Evolutionary conservation across 2,329 filamentous ascomycete genomes (phyloP), one percentile per base, ranked within the genome.

Genomic region (Trichoderma aggressivum): DNA sequence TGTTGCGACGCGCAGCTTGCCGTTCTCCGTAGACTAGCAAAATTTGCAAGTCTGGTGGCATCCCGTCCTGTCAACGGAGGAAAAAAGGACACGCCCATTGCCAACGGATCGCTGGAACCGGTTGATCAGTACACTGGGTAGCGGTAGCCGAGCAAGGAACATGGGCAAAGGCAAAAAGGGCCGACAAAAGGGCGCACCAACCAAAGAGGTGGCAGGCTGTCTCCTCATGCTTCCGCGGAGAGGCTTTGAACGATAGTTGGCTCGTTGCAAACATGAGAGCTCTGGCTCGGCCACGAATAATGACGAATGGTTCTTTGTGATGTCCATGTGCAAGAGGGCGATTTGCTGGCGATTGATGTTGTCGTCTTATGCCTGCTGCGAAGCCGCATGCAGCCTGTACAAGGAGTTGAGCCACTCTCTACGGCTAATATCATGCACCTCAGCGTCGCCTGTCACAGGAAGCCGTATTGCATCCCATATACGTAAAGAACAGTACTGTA

Each of bases 101-200:
- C 14, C 30, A 59, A 24, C 28, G 16, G 14, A 53, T 28, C 26
- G 34, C 64, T 50, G 36, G 36, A 5, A 47, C 39, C 18, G n/a
- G 34, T 59, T 69, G 56, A 61, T 50, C 39, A 39, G 28, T 3
- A 59, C 28, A 34, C 36, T 32, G 56, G 14, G 34, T 50, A 47
- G n/a, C 56, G n/a, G n/a, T n/a, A n/a, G n/a, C n/a, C 39, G n/a
- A 61, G 10, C 65, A 69, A 47, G 39, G 56, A 60, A 34, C 67
- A 70, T 58, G 28, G 60, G 50, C 39, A 28, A 53, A 30, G 18
- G 43, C 24, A 18, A 71, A 66, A 71, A 66, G 70, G 70, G 62
- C 70, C 70, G 70, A 71, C 39, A 21, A 21, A 55, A 10, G n/a
- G 30, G 21, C 21, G 55, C 70, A 30, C 70, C 70, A 67, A 62